A percentile compares a stretch with the other conserved stretches of the same genome.
Conservation (phyloP, 2,329 filamentous ascomycete genomes). For the Phialemoniopsis sp. region DNA sequence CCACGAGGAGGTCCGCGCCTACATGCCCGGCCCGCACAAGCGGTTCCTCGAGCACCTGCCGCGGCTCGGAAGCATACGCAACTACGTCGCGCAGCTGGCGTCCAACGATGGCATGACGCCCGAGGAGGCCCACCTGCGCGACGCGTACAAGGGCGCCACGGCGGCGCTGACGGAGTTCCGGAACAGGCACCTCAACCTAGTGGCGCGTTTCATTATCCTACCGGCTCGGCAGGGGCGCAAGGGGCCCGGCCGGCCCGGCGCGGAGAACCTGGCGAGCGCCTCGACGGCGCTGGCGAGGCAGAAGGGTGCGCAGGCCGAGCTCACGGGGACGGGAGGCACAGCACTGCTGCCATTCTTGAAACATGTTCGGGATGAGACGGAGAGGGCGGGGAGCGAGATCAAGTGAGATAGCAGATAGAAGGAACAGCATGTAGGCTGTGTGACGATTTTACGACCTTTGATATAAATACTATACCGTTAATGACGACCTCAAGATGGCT, state of each 20-base stretch:
- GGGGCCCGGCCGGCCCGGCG: conserved; percentile 9
- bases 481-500: too few relatives aligned
- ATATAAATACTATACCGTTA: too few relatives aligned
- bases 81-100: conserved; percentile 51
- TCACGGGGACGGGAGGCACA: conserved; percentile 85
- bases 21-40: conserved; percentile 85
- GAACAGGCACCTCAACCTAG: conserved; percentile 85
- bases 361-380: conserved; percentile 82
- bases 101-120: conserved; percentile 22
- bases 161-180: conserved; percentile 72
- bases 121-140: conserved; percentile 38
- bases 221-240: conserved; percentile 51
- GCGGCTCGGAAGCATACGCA: conserved; percentile 68
- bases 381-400: conserved; percentile 21
- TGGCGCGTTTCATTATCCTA: conserved; percentile 84
- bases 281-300: conserved; percentile 15
- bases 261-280: conserved; percentile 39
- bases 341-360: conserved; percentile 85
- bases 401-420: conserved; percentile 11
- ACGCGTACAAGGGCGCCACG: conserved; percentile 66
- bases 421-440: too few relatives aligned
- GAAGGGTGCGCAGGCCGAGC: conserved; percentile 26
- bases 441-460: too few relatives aligned
- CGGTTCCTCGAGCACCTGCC: conserved; percentile 71
- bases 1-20: conserved; percentile 69